Percentiles rank a stretch among this genome's conserved stretches.
Conservation (phyloP, 2,329 filamentous ascomycete genomes). For the Magnaporthiopsis incrustans region DNA sequence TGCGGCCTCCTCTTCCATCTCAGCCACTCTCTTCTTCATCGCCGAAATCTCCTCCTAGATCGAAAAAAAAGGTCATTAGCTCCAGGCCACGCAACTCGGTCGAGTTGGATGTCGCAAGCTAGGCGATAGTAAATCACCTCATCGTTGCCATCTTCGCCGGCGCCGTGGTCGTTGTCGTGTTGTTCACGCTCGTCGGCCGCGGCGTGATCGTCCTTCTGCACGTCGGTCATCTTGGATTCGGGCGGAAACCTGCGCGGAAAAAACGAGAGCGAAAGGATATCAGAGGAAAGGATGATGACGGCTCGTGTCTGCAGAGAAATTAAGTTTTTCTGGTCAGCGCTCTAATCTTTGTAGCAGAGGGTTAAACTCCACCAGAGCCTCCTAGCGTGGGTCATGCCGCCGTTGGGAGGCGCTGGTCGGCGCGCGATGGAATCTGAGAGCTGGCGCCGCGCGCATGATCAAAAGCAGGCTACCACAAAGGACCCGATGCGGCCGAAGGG, state of each 20-base stretch:
- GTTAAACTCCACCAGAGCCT: background rate
- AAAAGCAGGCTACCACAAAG: background rate
- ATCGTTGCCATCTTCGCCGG: conserved; percentile 8
- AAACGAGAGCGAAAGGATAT: background rate
- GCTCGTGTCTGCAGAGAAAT: background rate
- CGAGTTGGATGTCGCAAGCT: background rate
- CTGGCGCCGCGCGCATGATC: background rate
- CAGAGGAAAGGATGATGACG: background rate
- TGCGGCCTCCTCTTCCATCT: conserved; percentile 85
- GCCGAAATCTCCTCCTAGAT: conserved; percentile 69
- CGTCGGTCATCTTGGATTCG: conserved; percentile 5
- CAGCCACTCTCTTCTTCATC: conserved; percentile 79
- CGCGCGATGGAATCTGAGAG: too few relatives aligned
- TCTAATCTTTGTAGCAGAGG: background rate
- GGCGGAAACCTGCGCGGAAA: background rate
- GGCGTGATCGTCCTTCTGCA: conserved; percentile 3
- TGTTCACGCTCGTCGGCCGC: conserved; percentile 3
- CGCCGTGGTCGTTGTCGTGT: conserved; percentile 2
- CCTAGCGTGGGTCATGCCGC: background rate
- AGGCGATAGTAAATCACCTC: conserved; percentile 2
- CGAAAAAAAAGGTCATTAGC: conserved; percentile 2
- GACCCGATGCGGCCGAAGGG: background rate
- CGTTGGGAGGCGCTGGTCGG: background rate
- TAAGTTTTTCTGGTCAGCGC: background rate
- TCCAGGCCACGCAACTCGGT: background rate